A percentile compares a stretch with the other conserved stretches of the same genome.
Conservation (phyloP, 2,329 filamentous ascomycete genomes). For the Hypoxylon sp. region DNA sequence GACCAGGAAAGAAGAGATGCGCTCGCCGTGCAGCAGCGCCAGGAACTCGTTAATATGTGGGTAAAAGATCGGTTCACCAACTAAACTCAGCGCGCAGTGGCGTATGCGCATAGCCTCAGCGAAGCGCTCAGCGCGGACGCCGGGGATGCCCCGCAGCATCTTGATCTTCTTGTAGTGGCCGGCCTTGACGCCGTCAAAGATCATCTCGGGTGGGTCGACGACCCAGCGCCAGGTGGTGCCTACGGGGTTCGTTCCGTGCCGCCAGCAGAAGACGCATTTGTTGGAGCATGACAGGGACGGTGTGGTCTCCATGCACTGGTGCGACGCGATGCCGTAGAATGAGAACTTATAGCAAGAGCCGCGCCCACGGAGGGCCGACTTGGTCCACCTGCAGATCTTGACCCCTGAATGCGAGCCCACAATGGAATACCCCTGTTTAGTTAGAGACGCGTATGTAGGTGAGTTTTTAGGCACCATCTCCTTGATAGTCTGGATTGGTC, state of each 20-base stretch:
- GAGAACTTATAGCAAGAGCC: constrained; percentile 98
- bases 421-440: constrained; percentile 96
- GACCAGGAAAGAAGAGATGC: constrained; percentile 94
- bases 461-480: constrained; percentile 96
- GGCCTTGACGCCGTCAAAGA: constrained; percentile 90
- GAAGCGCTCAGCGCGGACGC: constrained; percentile 91
- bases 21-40: constrained; percentile 83
- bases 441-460: constrained; percentile 88
- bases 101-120: constrained; percentile 93
- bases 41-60: constrained; percentile 96
- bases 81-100: constrained; percentile 91
- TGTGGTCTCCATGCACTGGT: constrained; percentile 98
- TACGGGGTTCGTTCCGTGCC: constrained; percentile 96
- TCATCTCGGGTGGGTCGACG: constrained; percentile 89
- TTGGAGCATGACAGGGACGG: constrained; percentile 96
- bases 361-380: constrained; percentile 91
- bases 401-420: constrained; percentile 96
- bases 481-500: constrained; percentile 70
- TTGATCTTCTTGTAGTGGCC: constrained; percentile 98
- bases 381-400: constrained; percentile 99
- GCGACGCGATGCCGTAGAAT: constrained; percentile 96
- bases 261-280: constrained; percentile 99
- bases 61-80: constrained; percentile 99
- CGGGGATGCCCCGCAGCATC: constrained; percentile 94
- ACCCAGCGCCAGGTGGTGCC: constrained; percentile 98